Conservation (phyloP, 169 alveolate species). For the Plasmodium reichenowi region DNA sequence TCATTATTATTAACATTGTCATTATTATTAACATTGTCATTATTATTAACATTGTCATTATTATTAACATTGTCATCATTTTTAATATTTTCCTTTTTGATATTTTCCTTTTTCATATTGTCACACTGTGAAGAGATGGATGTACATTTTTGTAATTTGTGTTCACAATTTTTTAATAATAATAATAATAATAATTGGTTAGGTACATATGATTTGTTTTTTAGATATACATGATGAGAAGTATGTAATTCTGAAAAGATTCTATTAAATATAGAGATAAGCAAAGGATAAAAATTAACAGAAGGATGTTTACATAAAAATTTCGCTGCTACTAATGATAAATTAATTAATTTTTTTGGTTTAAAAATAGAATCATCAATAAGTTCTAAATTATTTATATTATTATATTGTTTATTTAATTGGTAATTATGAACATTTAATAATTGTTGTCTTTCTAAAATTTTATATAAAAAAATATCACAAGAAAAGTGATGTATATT, state of each 20-base stretch:
- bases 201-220: not conserved
- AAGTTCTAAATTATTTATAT: conserved; percentile 26
- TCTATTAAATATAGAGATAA: conserved; percentile 44
- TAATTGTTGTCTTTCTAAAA: conserved; percentile 57
- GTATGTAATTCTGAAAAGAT: conserved; percentile 60
- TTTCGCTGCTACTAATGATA: conserved; percentile 51
- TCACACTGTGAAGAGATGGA: too few species aligned
- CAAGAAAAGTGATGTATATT: conserved; percentile 43
- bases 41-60: not conserved
- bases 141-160: too few species aligned
- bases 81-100: not conserved
- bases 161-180: too few species aligned
- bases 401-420: conserved; percentile 44
- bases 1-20: too few species aligned
- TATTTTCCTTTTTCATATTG: not conserved
- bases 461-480: conserved; percentile 56
- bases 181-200: not conserved
- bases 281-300: conserved; percentile 39
- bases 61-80: not conserved
- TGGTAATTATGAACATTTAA: conserved; percentile 46
- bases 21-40: not conserved
- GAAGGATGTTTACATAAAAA: conserved; percentile 61
- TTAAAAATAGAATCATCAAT: conserved; percentile 37
- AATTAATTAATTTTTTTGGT: conserved; percentile 47
- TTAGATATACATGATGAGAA: conserved; percentile 16